These are phyloP conservation scores for Hippophae rhamnoides DNA, from an alignment of 306 rosid species.

Conservation along the genomic window DNA sequence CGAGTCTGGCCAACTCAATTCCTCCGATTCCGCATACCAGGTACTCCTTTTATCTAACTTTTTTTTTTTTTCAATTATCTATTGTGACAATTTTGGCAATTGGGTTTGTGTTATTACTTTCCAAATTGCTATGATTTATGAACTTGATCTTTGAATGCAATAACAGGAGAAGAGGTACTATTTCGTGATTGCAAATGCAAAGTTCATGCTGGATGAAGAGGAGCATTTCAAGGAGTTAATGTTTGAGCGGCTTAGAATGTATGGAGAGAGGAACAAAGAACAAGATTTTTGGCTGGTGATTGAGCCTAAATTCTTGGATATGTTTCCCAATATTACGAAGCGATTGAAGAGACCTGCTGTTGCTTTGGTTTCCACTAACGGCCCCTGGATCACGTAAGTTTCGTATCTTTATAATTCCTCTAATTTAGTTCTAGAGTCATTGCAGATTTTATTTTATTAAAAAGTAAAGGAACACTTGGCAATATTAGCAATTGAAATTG, in stretches of 20 bases:
- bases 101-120: too few relatives aligned
- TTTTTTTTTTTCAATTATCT: neutral
- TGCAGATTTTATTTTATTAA: too few relatives aligned
- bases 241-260: conserved; percentile 61
- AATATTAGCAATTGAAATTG: too few relatives aligned
- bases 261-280: conserved; percentile 54
- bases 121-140: neutral
- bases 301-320: conserved; percentile 93
- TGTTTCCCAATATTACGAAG: conserved; percentile 68
- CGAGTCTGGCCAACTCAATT: conserved; percentile 56
- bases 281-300: conserved; percentile 94
- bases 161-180: conserved; percentile 46
- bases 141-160: conserved; percentile 19
- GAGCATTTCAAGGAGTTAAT: conserved; percentile 85
- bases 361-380: conserved; percentile 89
- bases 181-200: conserved; percentile 86
- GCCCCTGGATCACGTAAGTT: conserved; percentile 86
- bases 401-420: neutral
- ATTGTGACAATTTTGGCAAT: neutral
- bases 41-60: conserved; percentile 23
- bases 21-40: conserved; percentile 49
- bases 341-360: conserved; percentile 81
- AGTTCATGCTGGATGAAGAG: conserved; percentile 96
- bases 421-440: too few relatives aligned
- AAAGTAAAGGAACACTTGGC: too few relatives aligned